phyloP scores from a whole-genome alignment of 352 stramenopile species.

The Blastocystis sp. region DNA sequence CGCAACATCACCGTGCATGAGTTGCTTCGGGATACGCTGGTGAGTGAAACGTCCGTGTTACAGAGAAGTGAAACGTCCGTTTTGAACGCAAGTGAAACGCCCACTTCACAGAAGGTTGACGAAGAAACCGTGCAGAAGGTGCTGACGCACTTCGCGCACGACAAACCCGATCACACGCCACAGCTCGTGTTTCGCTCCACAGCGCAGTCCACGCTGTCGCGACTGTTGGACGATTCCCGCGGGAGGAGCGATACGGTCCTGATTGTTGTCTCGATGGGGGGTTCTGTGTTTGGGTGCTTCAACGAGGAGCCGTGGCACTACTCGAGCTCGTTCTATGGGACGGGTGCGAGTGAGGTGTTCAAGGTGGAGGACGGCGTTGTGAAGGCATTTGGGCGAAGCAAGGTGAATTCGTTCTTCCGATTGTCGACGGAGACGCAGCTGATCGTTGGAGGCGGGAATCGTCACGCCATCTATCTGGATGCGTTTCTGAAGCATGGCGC shows the following conservation, averaged over 20 bases:
- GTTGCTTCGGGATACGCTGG: neutral
- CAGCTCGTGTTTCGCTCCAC: conserved; percentile 3
- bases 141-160: neutral
- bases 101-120: too few relatives aligned
- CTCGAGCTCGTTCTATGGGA: conserved; percentile 9
- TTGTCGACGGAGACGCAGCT: conserved; percentile 38
- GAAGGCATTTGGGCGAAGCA: conserved; percentile 35
- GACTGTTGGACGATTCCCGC: conserved; percentile 36
- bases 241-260: conserved; percentile 9
- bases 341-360: conserved; percentile 33
- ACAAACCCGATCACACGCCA: neutral
- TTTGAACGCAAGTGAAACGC: too few relatives aligned
- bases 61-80: too few relatives aligned
- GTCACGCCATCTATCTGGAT: conserved; percentile 22
- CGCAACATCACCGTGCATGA: neutral
- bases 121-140: neutral
- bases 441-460: conserved; percentile 34
- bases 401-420: conserved; percentile 12
- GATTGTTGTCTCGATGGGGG: neutral
- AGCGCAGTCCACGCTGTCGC: neutral
- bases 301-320: conserved; percentile 23
- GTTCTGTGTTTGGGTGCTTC: neutral
- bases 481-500: neutral
- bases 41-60: conserved; percentile 9
- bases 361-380: neutral